Conservation (phyloP, 2,329 filamentous ascomycete species). For the Cercospora sp. region DNA sequence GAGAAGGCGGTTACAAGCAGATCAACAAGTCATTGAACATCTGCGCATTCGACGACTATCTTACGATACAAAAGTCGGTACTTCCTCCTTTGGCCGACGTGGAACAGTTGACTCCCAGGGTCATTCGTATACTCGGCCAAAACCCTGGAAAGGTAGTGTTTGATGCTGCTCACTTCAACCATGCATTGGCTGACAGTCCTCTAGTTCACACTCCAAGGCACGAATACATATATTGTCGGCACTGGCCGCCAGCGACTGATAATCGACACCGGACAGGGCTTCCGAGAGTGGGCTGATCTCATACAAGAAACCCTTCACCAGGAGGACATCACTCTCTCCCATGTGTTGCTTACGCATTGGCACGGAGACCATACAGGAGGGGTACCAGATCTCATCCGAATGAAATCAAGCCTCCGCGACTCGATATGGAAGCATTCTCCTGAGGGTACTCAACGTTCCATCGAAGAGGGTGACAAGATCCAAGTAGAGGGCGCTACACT, state of each 20-base stretch:
- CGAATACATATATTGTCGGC: constrained; percentile 46
- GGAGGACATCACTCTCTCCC: constrained; percentile 40
- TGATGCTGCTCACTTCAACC: background rate
- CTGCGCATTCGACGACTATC: constrained; percentile 28
- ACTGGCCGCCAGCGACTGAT: constrained; percentile 40
- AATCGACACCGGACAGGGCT: constrained; percentile 42
- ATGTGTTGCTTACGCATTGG: constrained; percentile 49
- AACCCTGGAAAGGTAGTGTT: constrained; percentile 28
- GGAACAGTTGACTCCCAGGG: constrained; percentile 27
- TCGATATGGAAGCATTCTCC: constrained; percentile 44
- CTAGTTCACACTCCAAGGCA: constrained; percentile 44
- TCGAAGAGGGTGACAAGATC: constrained; percentile 43
- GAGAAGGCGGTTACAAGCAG: constrained; percentile 29
- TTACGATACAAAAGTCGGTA: constrained; percentile 23
- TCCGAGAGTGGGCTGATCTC: constrained; percentile 40
- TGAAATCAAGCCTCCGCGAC: constrained; percentile 34
- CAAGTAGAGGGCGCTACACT: constrained; percentile 44
- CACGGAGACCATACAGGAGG: constrained; percentile 49
- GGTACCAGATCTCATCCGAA: constrained; percentile 42
- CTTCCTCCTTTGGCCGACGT: constrained; percentile 26
- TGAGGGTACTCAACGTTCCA: constrained; percentile 36
- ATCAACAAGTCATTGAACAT: constrained; percentile 33
- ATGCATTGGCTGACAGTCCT: background rate
- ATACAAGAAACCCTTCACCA: constrained; percentile 39
- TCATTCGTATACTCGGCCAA: constrained; percentile 30